These are phyloP conservation scores for Halophytophthora polymorphica DNA, from an alignment of 352 stramenopile genomes.

Conservation along the genomic window DNA sequence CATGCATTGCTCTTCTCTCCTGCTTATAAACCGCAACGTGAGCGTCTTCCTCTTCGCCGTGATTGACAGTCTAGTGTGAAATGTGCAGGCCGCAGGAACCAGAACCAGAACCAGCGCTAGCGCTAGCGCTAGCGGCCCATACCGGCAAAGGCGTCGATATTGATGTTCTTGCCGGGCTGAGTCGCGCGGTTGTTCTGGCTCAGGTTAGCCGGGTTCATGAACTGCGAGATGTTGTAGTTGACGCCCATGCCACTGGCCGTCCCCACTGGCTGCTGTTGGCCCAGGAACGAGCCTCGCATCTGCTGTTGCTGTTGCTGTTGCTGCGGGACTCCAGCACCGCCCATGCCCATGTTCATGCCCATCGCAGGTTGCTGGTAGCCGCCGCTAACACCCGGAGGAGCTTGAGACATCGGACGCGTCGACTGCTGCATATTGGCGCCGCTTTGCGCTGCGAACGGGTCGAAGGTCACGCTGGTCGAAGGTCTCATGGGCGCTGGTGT, in stretches of 20 bases:
- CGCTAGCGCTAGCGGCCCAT: constrained; percentile 30
- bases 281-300: constrained; percentile 17
- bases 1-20: too few relatives aligned
- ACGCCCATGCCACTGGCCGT: constrained; percentile 25
- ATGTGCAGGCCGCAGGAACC: too few relatives aligned
- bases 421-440: constrained; percentile 19
- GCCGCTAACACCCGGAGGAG: constrained; percentile 9
- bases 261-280: constrained; percentile 14
- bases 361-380: constrained; percentile 25
- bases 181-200: constrained; percentile 32
- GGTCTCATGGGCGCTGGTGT: constrained; percentile 47
- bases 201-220: constrained; percentile 77
- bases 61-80: too few relatives aligned
- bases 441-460: constrained; percentile 42
- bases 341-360: constrained; percentile 16
- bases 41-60: too few relatives aligned
- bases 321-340: constrained; percentile 24
- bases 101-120: too few relatives aligned
- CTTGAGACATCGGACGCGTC: constrained; percentile 10
- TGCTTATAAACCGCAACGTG: too few relatives aligned
- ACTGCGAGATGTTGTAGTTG: constrained; percentile 83
- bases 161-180: constrained; percentile 63
- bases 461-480: constrained; percentile 42
- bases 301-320: constrained; percentile 20
- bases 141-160: constrained; percentile 78